A percentile compares a stretch with the other conserved stretches of the same genome.
Evolutionary conservation across 2,329 filamentous ascomycete genomes (phyloP).

Genomic region (Cadophora gregata): DNA sequence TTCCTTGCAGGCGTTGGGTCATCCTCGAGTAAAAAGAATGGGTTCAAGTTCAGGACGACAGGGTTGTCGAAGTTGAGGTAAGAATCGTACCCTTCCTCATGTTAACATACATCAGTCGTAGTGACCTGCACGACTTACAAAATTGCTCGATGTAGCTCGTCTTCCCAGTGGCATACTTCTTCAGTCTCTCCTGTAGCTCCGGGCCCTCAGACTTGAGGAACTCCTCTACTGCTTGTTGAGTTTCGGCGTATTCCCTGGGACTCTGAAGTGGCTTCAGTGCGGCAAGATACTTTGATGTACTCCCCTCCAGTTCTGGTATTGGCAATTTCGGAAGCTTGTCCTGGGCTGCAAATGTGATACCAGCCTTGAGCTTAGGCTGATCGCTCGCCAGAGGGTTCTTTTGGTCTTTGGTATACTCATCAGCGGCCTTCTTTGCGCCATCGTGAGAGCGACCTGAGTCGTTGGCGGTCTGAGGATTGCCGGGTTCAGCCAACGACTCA

Average conservation of each 20-base stretch:
- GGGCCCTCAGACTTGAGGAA: constrained; percentile 84
- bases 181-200: constrained; percentile 84
- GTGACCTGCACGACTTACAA: constrained; percentile 64
- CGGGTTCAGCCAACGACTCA: constrained; percentile 63
- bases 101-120: constrained; percentile 20
- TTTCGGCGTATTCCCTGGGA: constrained; percentile 82
- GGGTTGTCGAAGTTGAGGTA: constrained; percentile 98
- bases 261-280: constrained; percentile 83
- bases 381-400: constrained; percentile 54
- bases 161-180: constrained; percentile 87
- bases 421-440: constrained; percentile 58
- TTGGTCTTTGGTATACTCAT: constrained; percentile 54
- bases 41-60: constrained; percentile 95
- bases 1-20: constrained; percentile 96
- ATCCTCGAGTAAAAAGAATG: constrained; percentile 96
- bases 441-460: constrained; percentile 50
- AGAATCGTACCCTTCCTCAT: constrained; percentile 85
- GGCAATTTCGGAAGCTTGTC: constrained; percentile 90
- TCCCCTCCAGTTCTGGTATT: constrained; percentile 84
- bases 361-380: constrained; percentile 59
- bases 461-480: constrained; percentile 29
- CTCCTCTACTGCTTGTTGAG: constrained; percentile 77
- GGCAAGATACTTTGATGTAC: constrained; percentile 79
- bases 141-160: constrained; percentile 99
- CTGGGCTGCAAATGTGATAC: constrained; percentile 87